A percentile compares a stretch with the other conserved stretches of the same genome.
Evolutionary conservation across 306 rosid genomes (phyloP).

Genomic region (Morella rubra): DNA sequence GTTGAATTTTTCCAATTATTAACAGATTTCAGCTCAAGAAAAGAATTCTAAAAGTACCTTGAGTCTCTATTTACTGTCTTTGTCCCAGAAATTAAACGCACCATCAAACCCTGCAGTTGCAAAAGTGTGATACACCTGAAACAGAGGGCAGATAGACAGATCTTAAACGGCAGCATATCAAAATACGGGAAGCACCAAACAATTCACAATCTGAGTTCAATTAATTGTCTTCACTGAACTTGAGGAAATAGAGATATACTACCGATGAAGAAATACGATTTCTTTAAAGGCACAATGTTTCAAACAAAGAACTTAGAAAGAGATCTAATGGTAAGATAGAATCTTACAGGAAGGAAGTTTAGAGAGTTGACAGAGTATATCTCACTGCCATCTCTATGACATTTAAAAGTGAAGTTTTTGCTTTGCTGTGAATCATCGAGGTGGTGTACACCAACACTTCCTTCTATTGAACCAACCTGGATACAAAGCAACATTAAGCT

Average conservation of each 20-base stretch:
- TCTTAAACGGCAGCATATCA: conserved; percentile 19
- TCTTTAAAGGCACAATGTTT: not conserved
- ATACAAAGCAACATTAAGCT: conserved; percentile 17
- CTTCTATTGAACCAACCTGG: conserved; percentile 94
- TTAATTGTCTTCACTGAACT: not conserved
- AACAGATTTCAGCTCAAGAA: conserved; percentile 1
- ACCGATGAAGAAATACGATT: no score
- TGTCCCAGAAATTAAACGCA: conserved; percentile 95
- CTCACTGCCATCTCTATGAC: conserved; percentile 73
- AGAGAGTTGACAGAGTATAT: conserved; percentile 85
- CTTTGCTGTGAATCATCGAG: conserved; percentile 69
- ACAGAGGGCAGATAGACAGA: conserved; percentile 21
- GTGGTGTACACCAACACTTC: conserved; percentile 98
- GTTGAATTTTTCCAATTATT: no score
- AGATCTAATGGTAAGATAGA: not conserved
- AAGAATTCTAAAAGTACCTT: conserved; percentile 53
- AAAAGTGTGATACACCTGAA: conserved; percentile 92
- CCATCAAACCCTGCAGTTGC: conserved; percentile 98
- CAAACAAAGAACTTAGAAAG: not conserved
- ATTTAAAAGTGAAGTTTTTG: conserved; percentile 90
- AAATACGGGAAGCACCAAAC: not conserved
- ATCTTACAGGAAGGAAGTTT: conserved; percentile 82
- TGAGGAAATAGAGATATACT: not conserved
- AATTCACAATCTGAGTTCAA: not conserved
- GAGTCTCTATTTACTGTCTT: conserved; percentile 95